phyloP scores from a whole-genome alignment of 208 protist species.

The Leishmania arabica region DNA sequence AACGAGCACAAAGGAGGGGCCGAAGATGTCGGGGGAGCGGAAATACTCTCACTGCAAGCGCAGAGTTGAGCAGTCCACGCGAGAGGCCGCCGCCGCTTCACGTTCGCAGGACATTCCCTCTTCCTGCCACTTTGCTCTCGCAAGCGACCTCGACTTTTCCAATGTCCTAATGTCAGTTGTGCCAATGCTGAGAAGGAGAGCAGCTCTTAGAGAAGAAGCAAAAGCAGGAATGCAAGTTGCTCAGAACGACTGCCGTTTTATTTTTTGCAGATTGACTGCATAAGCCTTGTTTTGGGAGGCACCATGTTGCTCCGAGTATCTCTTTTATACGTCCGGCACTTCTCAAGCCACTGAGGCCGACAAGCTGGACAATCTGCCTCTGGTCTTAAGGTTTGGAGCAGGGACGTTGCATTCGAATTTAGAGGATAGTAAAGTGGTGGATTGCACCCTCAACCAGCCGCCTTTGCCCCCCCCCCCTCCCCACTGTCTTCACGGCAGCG shows the following conservation, averaged over 20 bases:
- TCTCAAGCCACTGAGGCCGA: not conserved
- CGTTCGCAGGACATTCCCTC: not conserved
- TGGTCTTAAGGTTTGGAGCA: not conserved
- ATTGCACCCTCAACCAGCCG: not conserved
- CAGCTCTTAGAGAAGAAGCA: not conserved
- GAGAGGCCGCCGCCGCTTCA: not conserved
- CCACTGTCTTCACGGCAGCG: too few relatives aligned
- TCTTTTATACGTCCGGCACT: not conserved
- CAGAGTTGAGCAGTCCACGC: not conserved
- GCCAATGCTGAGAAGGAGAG: not conserved
- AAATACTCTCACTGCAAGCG: not conserved
- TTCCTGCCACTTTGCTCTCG: not conserved
- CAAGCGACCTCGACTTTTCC: not conserved
- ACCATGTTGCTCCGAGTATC: not conserved
- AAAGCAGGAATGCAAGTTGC: not conserved
- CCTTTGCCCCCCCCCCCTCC: not conserved
- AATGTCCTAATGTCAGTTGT: not conserved
- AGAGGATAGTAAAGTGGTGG: not conserved
- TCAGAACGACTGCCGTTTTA: not conserved
- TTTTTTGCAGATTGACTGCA: not conserved
- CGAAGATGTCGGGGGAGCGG: not conserved
- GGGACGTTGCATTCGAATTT: not conserved
- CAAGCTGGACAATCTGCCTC: not conserved
- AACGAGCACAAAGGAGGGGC: not conserved
- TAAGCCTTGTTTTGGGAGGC: not conserved